Base-by-base conservation (phyloP, 352 stramenopile species). In the Globisporangium apiculatum region DNA sequence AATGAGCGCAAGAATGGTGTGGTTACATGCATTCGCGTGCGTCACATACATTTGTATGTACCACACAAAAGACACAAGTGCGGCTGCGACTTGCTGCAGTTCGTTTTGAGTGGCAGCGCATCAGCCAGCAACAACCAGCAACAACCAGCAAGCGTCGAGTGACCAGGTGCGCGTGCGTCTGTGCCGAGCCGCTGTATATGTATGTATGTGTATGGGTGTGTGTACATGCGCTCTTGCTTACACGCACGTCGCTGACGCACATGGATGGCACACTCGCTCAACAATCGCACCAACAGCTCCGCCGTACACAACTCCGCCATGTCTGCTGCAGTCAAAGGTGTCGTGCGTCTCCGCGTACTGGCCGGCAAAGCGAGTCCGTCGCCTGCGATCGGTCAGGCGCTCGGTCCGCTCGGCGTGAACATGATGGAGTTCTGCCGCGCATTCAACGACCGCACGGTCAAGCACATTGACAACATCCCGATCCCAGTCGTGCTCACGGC, bases 341-440 rank as follows among this genome's bases (percentile, higher is more conserved):
- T 91, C 24, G 86, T 94, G 53, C 82, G 87, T 64, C 82, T 96
- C n/a, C 83, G 83, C 60, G 86, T 96, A 58, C 48, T 79, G 47
- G 87, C 87, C 8, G 83, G 84, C 66, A 93, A 95, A 70, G 87
- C 87, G 50, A 87, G 75, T 69, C 87, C 87, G 51, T 94, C 83
- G 58, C 85, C 87, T 6, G 85, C 85, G 49, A 96, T 96, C 69
- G 87, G 87, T 61, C 83, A 97, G 73, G 86, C 87, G 48, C 75
- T 99, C 11, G 97, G 97, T 78, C 97, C 97, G 45, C 79, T 99
- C 5, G 97, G 97, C 62, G 94, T 99, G 46, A 99, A 99, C 82
- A 99, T 99, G 97, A 98, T 98, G 76, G 94, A 99, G 75, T 99
- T 99, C 76, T 99, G 96, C 86, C 98, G 98, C 79, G 87, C 96